phyloP scores from a whole-genome alignment of 768 basidiomycete species.

The Suillus plorans region DNA sequence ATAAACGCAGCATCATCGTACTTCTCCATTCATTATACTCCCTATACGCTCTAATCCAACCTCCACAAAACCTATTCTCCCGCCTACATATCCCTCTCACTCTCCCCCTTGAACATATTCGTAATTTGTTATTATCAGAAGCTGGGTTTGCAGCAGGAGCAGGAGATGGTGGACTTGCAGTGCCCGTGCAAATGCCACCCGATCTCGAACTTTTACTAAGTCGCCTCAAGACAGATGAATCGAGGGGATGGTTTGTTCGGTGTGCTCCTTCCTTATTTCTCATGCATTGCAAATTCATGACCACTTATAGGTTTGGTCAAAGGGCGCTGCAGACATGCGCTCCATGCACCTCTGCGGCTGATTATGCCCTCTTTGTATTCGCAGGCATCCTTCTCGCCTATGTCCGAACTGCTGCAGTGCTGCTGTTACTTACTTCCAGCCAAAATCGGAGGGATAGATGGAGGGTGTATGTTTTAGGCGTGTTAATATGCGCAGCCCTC shows the following conservation, averaged over 20 bases:
- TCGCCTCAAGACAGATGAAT: conserved; percentile 55
- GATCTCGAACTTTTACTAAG: conserved; percentile 54
- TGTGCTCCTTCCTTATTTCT: conserved; percentile 26
- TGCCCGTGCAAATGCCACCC: conserved; percentile 36
- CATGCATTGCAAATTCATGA: conserved; percentile 3
- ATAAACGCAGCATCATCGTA: conserved; percentile 25
- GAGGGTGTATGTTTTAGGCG: conserved; percentile 47
- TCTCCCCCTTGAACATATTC: conserved; percentile 52
- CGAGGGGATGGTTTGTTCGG: conserved; percentile 60
- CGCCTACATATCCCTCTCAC: conserved; percentile 55
- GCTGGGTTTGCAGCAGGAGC: conserved; percentile 36
- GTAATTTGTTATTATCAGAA: conserved; percentile 40
- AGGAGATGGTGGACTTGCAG: conserved; percentile 9
- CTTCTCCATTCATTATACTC: conserved; percentile 52
- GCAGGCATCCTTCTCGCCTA: conserved; percentile 59
- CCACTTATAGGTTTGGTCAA: conserved; percentile 61
- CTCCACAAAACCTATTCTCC: conserved; percentile 64
- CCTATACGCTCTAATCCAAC: conserved; percentile 44
- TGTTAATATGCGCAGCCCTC: conserved; percentile 47
- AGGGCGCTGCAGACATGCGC: conserved; percentile 58
- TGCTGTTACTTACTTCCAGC: conserved; percentile 43
- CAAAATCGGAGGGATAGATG: conserved; percentile 41
- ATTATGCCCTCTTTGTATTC: conserved; percentile 60
- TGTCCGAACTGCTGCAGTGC: conserved; percentile 51
- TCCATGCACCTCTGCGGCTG: conserved; percentile 61